Conservation (phyloP, 2,329 filamentous ascomycete genomes). For the Neonectria magnoliae region DNA sequence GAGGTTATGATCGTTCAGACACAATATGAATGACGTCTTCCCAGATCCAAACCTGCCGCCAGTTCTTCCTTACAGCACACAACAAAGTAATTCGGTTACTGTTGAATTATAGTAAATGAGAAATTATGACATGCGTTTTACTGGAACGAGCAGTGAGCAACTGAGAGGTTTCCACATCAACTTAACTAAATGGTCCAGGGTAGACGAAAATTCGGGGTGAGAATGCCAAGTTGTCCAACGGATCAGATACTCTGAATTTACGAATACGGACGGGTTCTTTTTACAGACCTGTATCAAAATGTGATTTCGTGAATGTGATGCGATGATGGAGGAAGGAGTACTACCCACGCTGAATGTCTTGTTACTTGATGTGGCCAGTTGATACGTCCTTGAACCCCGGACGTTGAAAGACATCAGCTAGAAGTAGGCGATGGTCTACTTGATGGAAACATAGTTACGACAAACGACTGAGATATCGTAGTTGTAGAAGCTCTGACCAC, state of each 20-base stretch:
- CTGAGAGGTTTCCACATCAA: too few species aligned
- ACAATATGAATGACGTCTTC: too few species aligned
- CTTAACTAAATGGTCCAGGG: not conserved
- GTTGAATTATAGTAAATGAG: too few species aligned
- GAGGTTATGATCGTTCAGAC: too few species aligned
- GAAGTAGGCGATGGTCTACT: not conserved
- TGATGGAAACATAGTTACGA: not conserved
- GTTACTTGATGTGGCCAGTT: not conserved
- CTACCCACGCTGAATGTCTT: not conserved
- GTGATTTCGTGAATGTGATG: not conserved
- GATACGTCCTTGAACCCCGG: too few species aligned
- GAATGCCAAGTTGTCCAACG: not conserved
- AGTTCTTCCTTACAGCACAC: too few species aligned
- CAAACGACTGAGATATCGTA: not conserved
- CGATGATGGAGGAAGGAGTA: not conserved
- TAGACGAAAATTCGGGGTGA: not conserved
- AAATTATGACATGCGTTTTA: too few species aligned
- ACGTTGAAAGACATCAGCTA: not conserved
- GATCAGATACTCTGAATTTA: not conserved
- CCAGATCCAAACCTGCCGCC: too few species aligned
- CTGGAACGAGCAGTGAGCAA: too few species aligned
- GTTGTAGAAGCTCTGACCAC: constrained; percentile 16
- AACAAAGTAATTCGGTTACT: too few species aligned
- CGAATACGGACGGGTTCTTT: not conserved
- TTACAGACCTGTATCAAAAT: not conserved